Evolutionary conservation across 805 yeast species (phyloP).

Genomic region (Hanseniaspora valbyensis): DNA sequence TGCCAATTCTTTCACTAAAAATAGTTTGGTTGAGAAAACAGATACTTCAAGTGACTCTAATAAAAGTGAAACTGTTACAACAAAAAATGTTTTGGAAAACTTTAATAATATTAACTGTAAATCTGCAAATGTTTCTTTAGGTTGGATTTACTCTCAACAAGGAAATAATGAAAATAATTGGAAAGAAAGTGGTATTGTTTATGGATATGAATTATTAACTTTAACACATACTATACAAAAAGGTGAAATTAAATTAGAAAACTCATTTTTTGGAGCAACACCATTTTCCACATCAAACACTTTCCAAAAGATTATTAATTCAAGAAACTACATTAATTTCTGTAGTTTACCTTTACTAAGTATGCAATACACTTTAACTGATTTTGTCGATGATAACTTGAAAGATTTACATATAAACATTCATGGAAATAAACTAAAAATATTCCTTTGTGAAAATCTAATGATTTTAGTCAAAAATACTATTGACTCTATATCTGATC

Average conservation of each 20-base stretch:
- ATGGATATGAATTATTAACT: constrained; percentile 67
- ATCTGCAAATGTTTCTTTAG: constrained; percentile 58
- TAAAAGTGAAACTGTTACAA: no score
- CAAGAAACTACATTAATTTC: constrained; percentile 52
- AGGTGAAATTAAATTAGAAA: constrained; percentile 59
- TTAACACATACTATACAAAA: constrained; percentile 48
- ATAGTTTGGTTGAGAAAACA: not conserved
- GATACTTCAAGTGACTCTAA: no score
- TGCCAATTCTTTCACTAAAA: not conserved
- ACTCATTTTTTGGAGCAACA: constrained; percentile 53
- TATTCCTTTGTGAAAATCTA: constrained; percentile 43
- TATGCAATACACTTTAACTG: constrained; percentile 23
- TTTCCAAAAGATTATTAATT: constrained; percentile 35
- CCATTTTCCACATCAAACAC: constrained; percentile 41
- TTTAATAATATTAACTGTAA: constrained; percentile 42
- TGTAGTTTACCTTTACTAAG: constrained; percentile 51
- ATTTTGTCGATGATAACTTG: constrained; percentile 27
- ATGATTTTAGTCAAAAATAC: constrained; percentile 38
- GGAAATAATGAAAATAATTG: constrained; percentile 20
- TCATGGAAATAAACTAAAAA: constrained; percentile 60
- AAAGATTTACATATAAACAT: constrained; percentile 39
- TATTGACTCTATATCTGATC: constrained; percentile 28
- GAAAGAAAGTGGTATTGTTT: constrained; percentile 55
- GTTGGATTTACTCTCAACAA: constrained; percentile 51
- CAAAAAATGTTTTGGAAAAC: not conserved